Evolutionary conservation across 1,284 basidiomycete genomes (phyloP), one percentile per base, ranked within the genome.

Genomic region (Inonotus obliquus): DNA sequence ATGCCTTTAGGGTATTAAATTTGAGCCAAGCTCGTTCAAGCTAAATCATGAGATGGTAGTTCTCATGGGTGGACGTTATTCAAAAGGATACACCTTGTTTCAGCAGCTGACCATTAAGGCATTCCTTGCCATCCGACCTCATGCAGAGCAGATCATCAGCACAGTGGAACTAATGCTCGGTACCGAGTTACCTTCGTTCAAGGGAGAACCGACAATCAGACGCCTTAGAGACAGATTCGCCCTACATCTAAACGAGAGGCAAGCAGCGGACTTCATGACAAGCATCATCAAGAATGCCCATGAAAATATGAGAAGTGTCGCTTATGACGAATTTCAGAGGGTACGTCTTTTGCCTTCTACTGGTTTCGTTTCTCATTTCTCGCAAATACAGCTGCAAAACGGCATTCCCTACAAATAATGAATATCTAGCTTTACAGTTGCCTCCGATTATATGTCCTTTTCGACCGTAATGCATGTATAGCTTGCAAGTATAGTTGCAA

Each of bases 21-120:
- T 98, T 70, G 96, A 98, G 72, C 95, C 96, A 0, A 91, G 84
- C 71, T 96, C 93, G 17, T 99, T 99, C 87, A 99, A 99, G 78
- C 83, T 99, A 37, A 96, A 93, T 63, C 93, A 95, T 71, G 97
- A 99, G 73, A 99, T 99, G 96, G 90, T 99, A 19, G 82, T 91
- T 13, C 80, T 99, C 35, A 99, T 99, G 97, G 97, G 97, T 54
- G 97, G 97, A 11, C 83, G 89, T 62, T 84, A 91, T 69, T 94
- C 92, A 1, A 91, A 96, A 74, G 97, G 97, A 13, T 99, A 97
- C 74, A 85, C 89, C 61, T 83, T 95, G 59, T 99, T 99, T 81
- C 89, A 92, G 69, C 92, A 94, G 70, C 81, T 99, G 44, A 94
- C 94, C 2, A 86, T 98, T 68, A 98, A 98, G 74, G 95, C 93